Percentiles rank a stretch among this genome's conserved stretches.
Conservation (phyloP, 2,329 filamentous ascomycete species). For the Diaporthe nobilis region DNA sequence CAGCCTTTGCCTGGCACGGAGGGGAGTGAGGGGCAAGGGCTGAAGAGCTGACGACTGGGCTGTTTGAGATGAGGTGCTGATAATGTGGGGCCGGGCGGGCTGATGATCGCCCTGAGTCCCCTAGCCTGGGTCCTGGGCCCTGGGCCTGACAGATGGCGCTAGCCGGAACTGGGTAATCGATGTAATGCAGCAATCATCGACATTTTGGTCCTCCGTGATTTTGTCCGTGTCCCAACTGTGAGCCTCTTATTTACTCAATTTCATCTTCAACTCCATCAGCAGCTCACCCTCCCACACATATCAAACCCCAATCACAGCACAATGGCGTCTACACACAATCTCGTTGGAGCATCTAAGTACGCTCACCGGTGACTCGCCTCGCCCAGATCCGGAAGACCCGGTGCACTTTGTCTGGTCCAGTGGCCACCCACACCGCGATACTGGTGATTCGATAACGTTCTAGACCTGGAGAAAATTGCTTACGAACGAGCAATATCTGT, state of each 20-base stretch:
- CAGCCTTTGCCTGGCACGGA: background rate
- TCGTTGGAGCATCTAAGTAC: background rate
- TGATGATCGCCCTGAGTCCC: slow-evolving; percentile 3
- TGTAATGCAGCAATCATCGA: slow-evolving; percentile 31
- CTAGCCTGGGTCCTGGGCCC: background rate
- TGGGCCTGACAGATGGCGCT: slow-evolving; percentile 12
- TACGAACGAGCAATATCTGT: background rate
- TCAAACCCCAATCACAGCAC: too few relatives aligned
- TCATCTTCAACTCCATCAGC: background rate
- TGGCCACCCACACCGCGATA: background rate
- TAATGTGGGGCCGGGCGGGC: background rate
- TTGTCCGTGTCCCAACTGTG: background rate
- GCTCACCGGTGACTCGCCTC: background rate
- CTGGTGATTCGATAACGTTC: background rate
- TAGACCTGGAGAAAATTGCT: background rate
- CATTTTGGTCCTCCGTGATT: background rate
- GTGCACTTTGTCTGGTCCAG: background rate
- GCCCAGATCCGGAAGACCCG: background rate
- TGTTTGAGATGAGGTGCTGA: slow-evolving; percentile 9
- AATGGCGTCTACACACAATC: background rate
- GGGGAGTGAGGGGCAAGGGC: background rate
- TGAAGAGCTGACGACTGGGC: background rate
- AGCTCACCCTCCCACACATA: background rate
- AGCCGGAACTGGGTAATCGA: background rate
- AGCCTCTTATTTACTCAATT: background rate